These are phyloP conservation scores for Hymenoscyphus occultus DNA, from an alignment of 2,329 filamentous ascomycete species.

Conservation along the genomic window DNA sequence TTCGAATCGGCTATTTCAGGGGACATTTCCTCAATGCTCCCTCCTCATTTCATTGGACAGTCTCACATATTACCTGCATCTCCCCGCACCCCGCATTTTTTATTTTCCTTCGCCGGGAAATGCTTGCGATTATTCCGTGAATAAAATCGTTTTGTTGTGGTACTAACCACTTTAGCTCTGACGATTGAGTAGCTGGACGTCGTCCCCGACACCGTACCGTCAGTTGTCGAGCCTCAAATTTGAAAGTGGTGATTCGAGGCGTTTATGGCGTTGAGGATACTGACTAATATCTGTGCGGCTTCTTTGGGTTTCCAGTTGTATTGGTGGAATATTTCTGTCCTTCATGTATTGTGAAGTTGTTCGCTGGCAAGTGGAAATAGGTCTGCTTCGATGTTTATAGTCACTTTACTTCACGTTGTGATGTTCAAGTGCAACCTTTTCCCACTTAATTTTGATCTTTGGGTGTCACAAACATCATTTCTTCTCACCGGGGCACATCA, in stretches of 20 bases:
- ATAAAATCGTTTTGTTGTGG: neutral
- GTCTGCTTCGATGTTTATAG: neutral
- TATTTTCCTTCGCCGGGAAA: neutral
- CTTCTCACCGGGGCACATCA: too few species aligned
- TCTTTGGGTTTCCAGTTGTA: neutral
- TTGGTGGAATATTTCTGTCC: neutral
- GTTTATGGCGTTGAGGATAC: neutral
- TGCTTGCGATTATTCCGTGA: neutral
- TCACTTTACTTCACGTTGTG: neutral
- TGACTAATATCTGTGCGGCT: neutral
- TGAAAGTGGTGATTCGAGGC: neutral
- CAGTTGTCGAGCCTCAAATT: neutral
- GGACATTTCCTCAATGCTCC: neutral
- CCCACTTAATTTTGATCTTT: neutral
- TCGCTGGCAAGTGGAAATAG: neutral
- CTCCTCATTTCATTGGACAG: neutral
- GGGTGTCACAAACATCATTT: too few species aligned
- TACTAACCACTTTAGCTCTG: neutral
- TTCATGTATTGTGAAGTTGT: neutral
- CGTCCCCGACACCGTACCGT: neutral
- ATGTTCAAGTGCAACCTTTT: neutral
- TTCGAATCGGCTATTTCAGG: neutral
- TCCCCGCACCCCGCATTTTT: neutral
- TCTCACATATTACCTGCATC: slow-evolving; percentile 1
- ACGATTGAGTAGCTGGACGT: neutral